Evolutionary conservation across 345 rosid genomes (phyloP).

Genomic region (Salix purpurea): DNA sequence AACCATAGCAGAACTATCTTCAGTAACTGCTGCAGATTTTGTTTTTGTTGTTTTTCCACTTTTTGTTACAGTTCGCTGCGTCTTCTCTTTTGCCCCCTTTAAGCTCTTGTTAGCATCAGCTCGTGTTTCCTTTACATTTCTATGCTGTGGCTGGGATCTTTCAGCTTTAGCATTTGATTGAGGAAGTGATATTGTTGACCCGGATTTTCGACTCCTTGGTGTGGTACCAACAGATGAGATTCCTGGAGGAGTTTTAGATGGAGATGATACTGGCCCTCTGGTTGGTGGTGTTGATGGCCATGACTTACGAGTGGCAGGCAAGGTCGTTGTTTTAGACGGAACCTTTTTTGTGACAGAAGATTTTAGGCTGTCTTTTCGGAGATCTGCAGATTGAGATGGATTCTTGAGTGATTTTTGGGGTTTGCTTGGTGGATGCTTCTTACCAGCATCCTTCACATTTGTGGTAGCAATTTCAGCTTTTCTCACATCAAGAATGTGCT

Average conservation of each 20-base stretch:
- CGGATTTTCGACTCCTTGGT: conserved; percentile 41
- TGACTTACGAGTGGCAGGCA: conserved; percentile 48
- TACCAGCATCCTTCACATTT: conserved; percentile 30
- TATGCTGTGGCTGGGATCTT: conserved; percentile 25
- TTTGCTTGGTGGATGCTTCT: conserved; percentile 31
- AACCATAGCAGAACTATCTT: conserved; percentile 29
- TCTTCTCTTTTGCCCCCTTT: conserved; percentile 33
- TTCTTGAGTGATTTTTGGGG: conserved; percentile 28
- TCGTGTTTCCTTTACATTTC: conserved; percentile 27
- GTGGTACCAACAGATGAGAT: conserved; percentile 36
- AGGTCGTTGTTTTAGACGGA: conserved; percentile 37
- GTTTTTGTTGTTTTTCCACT: conserved; percentile 31
- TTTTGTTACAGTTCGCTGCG: conserved; percentile 28
- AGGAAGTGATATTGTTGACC: conserved; percentile 30
- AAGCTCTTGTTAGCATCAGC: conserved; percentile 17
- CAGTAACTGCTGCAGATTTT: conserved; percentile 28
- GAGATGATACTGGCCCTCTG: conserved; percentile 35
- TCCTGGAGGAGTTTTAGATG: conserved; percentile 37
- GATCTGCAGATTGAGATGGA: conserved; percentile 34
- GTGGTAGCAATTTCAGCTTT: conserved; percentile 46
- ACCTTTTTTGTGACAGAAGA: conserved; percentile 32
- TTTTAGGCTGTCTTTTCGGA: conserved; percentile 37
- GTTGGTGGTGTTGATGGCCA: conserved; percentile 53
- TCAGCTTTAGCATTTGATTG: conserved; percentile 41
- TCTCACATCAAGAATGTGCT: conserved; percentile 41